These are phyloP conservation scores for Cystobasidium slooffiae DNA, from an alignment of 1,284 basidiomycete species.

Conservation along the genomic window DNA sequence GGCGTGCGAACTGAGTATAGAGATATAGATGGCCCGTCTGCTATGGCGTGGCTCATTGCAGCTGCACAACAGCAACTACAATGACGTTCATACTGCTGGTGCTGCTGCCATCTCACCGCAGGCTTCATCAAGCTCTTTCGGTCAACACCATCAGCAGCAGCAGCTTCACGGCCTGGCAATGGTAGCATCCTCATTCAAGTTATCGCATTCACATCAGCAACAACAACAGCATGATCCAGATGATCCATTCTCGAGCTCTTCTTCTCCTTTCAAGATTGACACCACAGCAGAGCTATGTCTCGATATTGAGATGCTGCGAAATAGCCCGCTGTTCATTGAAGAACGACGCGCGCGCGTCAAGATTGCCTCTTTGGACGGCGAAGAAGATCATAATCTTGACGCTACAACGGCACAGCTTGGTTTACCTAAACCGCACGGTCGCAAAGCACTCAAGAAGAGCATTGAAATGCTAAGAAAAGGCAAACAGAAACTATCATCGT, in stretches of 20 bases:
- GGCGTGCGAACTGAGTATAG: too few species aligned
- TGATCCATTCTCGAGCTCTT: conserved; percentile 41
- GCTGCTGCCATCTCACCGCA: background rate
- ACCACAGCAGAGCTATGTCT: conserved; percentile 39
- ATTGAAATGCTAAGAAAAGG: conserved; percentile 44
- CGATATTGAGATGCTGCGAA: conserved; percentile 43
- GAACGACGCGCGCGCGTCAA: conserved; percentile 32
- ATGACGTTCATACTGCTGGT: background rate
- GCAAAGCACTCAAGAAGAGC: conserved; percentile 37
- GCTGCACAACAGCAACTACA: background rate
- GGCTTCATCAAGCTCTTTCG: too few species aligned
- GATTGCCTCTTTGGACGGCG: conserved; percentile 7
- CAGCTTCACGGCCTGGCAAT: conserved; percentile 38
- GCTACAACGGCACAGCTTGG: background rate
- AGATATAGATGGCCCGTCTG: conserved; percentile 30
- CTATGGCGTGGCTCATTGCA: conserved; percentile 39
- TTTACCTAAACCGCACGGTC: conserved; percentile 14
- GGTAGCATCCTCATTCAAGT: conserved; percentile 33
- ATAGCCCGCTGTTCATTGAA: conserved; percentile 20
- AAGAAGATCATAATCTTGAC: background rate
- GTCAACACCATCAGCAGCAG: background rate
- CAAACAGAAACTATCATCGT: conserved; percentile 15
- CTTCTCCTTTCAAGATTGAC: conserved; percentile 26
- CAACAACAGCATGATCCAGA: conserved; percentile 25
- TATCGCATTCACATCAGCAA: conserved; percentile 7